phyloP scores from a whole-genome alignment of 1,284 basidiomycete genomes.

The Wolfiporia cocos region DNA sequence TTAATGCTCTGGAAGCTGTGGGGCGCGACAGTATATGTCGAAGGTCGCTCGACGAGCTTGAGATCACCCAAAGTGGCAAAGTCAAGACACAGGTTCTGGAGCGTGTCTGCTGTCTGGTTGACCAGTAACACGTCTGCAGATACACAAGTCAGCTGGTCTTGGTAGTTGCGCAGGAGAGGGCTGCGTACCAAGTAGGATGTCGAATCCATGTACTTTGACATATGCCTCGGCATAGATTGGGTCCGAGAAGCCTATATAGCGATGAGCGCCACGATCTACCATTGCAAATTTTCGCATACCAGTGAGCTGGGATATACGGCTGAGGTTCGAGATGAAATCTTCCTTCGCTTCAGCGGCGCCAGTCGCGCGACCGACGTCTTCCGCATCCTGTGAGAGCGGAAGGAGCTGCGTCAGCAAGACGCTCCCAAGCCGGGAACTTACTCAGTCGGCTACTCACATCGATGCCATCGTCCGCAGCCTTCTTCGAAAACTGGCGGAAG shows the following conservation, averaged over 20 bases:
- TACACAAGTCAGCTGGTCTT: not conserved
- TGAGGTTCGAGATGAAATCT: slow-evolving; percentile 96
- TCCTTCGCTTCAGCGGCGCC: slow-evolving; percentile 81
- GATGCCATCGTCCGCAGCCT: slow-evolving; percentile 72
- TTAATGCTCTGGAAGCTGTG: slow-evolving; percentile 99
- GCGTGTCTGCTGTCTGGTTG: slow-evolving; percentile 92
- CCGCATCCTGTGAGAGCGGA: slow-evolving; percentile 81
- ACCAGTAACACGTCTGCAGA: slow-evolving; percentile 86
- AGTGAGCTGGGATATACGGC: slow-evolving; percentile 93
- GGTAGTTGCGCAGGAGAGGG: not conserved
- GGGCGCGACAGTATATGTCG: slow-evolving; percentile 89
- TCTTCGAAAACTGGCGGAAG: slow-evolving; percentile 96
- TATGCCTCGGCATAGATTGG: slow-evolving; percentile 98
- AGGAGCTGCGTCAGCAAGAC: no score
- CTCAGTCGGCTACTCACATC: slow-evolving; percentile 69
- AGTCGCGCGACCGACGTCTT: slow-evolving; percentile 88
- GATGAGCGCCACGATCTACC: not conserved
- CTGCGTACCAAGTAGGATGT: slow-evolving; percentile 80
- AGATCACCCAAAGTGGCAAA: slow-evolving; percentile 97
- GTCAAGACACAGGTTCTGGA: slow-evolving; percentile 96
- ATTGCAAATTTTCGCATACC: slow-evolving; percentile 34
- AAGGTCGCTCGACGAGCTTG: slow-evolving; percentile 94
- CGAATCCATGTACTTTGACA: slow-evolving; percentile 97
- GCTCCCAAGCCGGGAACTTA: no score
- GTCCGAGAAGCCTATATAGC: slow-evolving; percentile 85